Evolutionary conservation across 352 stramenopile genomes (phyloP), one percentile per base, ranked within the genome.

Genomic region (Phytopythium helicoides): DNA sequence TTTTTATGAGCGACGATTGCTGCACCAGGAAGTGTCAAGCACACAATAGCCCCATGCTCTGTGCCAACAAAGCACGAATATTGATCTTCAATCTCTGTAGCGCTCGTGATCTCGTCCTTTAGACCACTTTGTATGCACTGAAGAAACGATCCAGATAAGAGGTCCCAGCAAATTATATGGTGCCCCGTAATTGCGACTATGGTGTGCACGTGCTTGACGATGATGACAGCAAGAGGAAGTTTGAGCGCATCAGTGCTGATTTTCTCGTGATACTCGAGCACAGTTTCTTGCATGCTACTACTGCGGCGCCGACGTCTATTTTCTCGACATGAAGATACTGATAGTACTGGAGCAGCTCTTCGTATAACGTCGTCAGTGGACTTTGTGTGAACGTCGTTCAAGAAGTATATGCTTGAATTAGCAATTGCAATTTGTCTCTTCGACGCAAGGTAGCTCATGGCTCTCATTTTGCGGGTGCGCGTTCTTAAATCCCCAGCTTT

Each of bases 341-440:
- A 31, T 2, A 16, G 8, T 38, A 18, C 25, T 16, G 44, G 26
- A 33, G 28, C 28, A 33, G 5, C 28, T 3, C 26, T 22, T 23
- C 26, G 36, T 12, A 50, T n/a, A 3, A 31, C 19, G n/a, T 50
- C 26, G 15, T 35, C 25, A 18, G 8, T 18, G 15, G 44, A 35
- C 44, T 38, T 50, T 5, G 44, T 25, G 1, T 9, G 21, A 5
- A 28, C n/a, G 16, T 69, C 50, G 16, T 84, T 76, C 18, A 87
- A 47, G 49, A 89, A 89, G 39, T 74, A 81, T 25, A 89, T 52
- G 0, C 40, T 66, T 0, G 78, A 87, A 34, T 85, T 71, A 0
- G 71, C 69, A 11, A 89, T 66, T 1, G 73, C 74, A 40, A 31
- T 59, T 60, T 23, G 71, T 69, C 51, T 79, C 55, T 7, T 66